Evolutionary conservation across 495 filamentous ascomycete genomes (phyloP), one percentile per base, ranked within the genome.

Genomic region (Aspergillus ostianus): DNA sequence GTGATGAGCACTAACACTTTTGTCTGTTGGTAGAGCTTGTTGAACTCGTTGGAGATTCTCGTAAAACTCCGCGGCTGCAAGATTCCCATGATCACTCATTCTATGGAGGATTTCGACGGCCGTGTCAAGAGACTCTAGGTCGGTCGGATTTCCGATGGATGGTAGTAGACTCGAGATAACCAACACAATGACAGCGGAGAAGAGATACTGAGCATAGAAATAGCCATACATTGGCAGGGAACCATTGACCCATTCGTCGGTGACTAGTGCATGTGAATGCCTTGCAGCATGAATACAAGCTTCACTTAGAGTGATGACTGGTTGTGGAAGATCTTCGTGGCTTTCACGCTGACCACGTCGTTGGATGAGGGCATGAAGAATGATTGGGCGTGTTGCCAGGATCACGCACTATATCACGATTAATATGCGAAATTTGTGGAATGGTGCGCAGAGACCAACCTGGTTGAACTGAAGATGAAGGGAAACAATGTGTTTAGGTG

Each of bases 151-250:
- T 2, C 67, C 66, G 26, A 57, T 41, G 1, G 57, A 23, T 41
- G 65, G 51, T 0, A 72, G 60, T 5, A 70, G 63, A 21, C 70
- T 70, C 12, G 71, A 76, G 0, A 73, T 62, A 0, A 71, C 65
- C 64, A 76, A 67, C 15, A 72, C 61, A 10, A 71, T 55, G 2
- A 66, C 64, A 10, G 57, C 56, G 3, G 72, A 73, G 52, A 76
- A 76, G 0, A 74, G 62, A 46, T 74, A 73, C 17, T 76, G 73
- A 0, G 72, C 65, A 52, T 70, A 70, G 45, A 74, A 76, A 30
- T 70, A 74, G 3, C 70, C 68, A 17, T 69, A 70, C 19, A 73
- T 68, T 0, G 68, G 63, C 6, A 76, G 57, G 6, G 72, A 69
- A 9, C 70, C 70, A 51, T 72, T 71, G 1, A 66, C 62, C 72